phyloP scores from a whole-genome alignment of 139 green algal genomes.

The Micromonas pusilla region DNA sequence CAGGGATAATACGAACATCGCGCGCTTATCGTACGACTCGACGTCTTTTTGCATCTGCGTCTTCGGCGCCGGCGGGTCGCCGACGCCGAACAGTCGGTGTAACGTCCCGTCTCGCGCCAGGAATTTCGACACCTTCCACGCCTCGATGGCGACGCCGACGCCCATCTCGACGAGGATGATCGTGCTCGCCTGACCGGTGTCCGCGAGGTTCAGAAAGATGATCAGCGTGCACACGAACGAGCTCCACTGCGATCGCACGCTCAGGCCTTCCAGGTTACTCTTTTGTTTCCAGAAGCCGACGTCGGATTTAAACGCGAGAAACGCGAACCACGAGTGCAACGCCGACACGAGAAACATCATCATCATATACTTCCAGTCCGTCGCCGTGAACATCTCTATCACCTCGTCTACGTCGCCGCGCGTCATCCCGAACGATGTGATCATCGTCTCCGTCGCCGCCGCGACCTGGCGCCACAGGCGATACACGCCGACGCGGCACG shows the following conservation, averaged over 20 bases:
- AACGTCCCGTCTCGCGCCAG: constrained; percentile 42
- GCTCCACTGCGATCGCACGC: constrained; percentile 40
- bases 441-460: not conserved
- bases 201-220: not conserved
- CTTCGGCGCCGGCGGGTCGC: not conserved
- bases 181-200: constrained; percentile 60
- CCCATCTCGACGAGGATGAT: constrained; percentile 74
- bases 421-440: not conserved
- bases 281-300: constrained; percentile 97
- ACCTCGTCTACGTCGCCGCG: not conserved
- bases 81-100: not conserved
- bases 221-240: not conserved
- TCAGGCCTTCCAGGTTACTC: constrained; percentile 86
- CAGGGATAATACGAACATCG: constrained; percentile 80
- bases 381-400: not conserved
- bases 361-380: constrained; percentile 41
- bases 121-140: constrained; percentile 97
- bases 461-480: not conserved
- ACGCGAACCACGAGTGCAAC: constrained; percentile 90
- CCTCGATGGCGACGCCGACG: constrained; percentile 81
- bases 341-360: constrained; percentile 74
- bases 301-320: constrained; percentile 97
- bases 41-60: constrained; percentile 64
- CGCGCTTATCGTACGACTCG: constrained; percentile 55
- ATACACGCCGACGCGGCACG: not conserved